Evolutionary conservation across 306 rosid genomes (phyloP), one percentile per base, ranked within the genome.

Genomic region (Aeschynomene evenia): DNA sequence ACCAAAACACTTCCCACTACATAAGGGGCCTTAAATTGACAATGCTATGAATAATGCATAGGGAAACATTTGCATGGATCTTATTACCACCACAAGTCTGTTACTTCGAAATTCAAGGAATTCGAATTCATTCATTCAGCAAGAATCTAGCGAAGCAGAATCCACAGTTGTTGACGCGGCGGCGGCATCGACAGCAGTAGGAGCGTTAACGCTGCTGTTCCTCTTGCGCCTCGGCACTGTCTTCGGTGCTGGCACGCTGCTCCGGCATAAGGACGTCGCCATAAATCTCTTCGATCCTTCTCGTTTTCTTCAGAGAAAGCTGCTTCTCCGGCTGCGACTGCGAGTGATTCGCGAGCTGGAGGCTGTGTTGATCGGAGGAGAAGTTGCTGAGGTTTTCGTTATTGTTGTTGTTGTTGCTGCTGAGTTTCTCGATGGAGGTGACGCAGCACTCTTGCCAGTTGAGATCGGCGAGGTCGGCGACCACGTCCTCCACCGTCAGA

Each of bases 381-480:
- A 43, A 67, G 20, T 43, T 68, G 14, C 51, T 31, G 50, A 45
- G 5, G 46, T 43, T 72, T 66, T 65, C 55, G 20, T 43, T 68
- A 12, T 46, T 42, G 49, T 71, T 15, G 51, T 11, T n/a, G 51
- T 4, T 45, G 19, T 9, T 5, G 51, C 21, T 45, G 46, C 78
- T 50, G 31, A 91, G 52, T 48, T 76, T 84, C 72, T 83, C 61
- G 23, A 89, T 39, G 13, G 95, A 87, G 12, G 95, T 85, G 21
- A 87, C 85, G 77, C 90, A 83, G 78, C 98, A 92, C 74, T 92
- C 98, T 23, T 84, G 88, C 96, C 96, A 92, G 28, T 80, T 68
- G 22, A 92, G 87, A 45, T 76, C 75, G 23, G 39, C 15, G 54
- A 92, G 96, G 76, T 92, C 98, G 0, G 72, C 64, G 52, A 81